Evolutionary conservation across 805 yeast genomes (phyloP).

Genomic region (Zygosaccharomyces bailii): DNA sequence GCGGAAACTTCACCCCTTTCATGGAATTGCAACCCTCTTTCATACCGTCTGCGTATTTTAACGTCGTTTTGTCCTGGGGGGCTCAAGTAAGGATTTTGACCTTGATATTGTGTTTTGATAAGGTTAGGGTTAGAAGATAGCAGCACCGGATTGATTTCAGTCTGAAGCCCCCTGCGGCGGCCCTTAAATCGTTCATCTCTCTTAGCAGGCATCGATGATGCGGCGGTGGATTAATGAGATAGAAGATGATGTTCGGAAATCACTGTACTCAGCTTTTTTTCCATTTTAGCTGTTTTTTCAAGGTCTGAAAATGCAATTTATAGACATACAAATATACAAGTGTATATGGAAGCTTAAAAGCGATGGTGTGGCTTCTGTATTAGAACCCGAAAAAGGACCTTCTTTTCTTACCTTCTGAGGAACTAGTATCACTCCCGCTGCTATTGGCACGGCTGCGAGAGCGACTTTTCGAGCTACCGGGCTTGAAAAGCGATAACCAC

Average conservation of each 20-base stretch:
- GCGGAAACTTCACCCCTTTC: slow-evolving; percentile 48
- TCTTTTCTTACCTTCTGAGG: slow-evolving; percentile 13
- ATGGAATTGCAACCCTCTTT: slow-evolving; percentile 41
- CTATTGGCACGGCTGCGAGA: slow-evolving; percentile 24
- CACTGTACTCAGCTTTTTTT: no score
- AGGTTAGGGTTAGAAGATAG: slow-evolving; percentile 31
- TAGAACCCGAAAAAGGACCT: slow-evolving; percentile 11
- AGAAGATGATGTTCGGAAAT: no score
- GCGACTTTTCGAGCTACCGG: slow-evolving; percentile 18
- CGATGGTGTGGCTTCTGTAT: background rate
- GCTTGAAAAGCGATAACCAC: slow-evolving; percentile 20
- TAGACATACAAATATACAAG: background rate
- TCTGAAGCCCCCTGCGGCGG: slow-evolving; percentile 26
- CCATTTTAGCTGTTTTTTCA: background rate
- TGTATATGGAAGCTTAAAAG: background rate
- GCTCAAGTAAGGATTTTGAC: slow-evolving; percentile 33
- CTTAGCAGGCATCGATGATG: slow-evolving; percentile 1
- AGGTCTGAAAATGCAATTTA: background rate
- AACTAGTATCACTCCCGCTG: slow-evolving; percentile 14
- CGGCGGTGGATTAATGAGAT: background rate
- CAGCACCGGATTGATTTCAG: slow-evolving; percentile 32
- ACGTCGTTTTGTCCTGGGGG: slow-evolving; percentile 3
- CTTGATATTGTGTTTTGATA: slow-evolving; percentile 22
- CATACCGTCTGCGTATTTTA: slow-evolving; percentile 15
- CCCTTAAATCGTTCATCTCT: background rate